Conservation (phyloP, 2,329 filamentous ascomycete genomes). For the Erysiphe neolycopersici region DNA sequence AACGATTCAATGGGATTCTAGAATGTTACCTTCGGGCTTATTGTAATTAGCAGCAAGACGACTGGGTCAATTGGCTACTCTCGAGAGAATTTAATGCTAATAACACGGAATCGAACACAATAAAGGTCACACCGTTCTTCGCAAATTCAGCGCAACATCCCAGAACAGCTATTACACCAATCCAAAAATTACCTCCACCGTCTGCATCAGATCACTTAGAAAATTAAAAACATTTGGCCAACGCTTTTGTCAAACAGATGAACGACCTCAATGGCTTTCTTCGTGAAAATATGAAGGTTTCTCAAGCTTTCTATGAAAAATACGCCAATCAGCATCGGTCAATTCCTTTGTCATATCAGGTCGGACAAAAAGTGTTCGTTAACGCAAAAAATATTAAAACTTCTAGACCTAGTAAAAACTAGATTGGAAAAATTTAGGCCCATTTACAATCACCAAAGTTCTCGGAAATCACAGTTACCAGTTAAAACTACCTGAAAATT, state of each 20-base stretch:
- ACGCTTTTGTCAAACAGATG: too few relatives aligned
- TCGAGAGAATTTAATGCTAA: neutral
- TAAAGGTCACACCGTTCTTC: too few relatives aligned
- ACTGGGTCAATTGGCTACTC: neutral
- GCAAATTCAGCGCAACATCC: too few relatives aligned
- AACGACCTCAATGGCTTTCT: neutral
- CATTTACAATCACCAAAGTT: neutral
- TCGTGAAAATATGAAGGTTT: conserved; percentile 1
- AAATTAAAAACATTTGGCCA: too few relatives aligned
- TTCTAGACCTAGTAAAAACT: conserved; percentile 1
- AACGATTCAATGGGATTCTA: neutral
- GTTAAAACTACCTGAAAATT: neutral
- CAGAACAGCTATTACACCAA: too few relatives aligned
- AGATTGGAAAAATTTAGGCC: conserved; percentile 1
- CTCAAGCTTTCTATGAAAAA: neutral
- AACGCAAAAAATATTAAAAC: conserved; percentile 1
- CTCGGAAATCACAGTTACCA: conserved; percentile 1
- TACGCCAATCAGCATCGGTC: neutral
- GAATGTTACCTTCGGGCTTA: neutral
- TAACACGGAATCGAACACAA: too few relatives aligned
- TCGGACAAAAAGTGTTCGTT: neutral
- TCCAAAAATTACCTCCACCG: too few relatives aligned
- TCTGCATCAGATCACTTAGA: too few relatives aligned
- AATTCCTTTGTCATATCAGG: neutral
- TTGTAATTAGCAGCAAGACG: neutral